These are phyloP conservation scores for Thelonectria blattea DNA, from an alignment of 2,329 filamentous ascomycete species.

Conservation along the genomic window DNA sequence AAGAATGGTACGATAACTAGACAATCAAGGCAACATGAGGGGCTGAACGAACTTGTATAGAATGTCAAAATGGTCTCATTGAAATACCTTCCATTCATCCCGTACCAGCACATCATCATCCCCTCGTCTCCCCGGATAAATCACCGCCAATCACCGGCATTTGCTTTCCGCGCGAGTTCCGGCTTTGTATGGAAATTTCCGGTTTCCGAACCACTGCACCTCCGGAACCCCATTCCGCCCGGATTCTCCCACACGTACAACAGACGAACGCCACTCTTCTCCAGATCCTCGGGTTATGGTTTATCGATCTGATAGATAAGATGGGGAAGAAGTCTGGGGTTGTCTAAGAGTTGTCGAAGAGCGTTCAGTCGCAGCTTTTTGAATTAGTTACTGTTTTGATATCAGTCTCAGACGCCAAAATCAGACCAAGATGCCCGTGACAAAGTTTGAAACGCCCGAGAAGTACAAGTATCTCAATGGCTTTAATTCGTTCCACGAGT, in stretches of 20 bases:
- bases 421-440: conserved; percentile 27
- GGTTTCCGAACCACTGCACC: conserved; percentile 13
- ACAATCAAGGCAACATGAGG: neutral
- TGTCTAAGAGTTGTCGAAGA: neutral
- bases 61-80: neutral
- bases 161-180: conserved; percentile 10
- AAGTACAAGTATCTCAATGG: conserved; percentile 79
- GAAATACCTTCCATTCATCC: conserved; percentile 3
- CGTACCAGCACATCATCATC: neutral
- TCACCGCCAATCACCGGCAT: conserved; percentile 14
- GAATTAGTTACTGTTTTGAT: too few relatives aligned
- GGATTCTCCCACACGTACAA: neutral
- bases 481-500: conserved; percentile 80
- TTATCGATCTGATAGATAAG: conserved; percentile 6
- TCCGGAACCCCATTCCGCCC: conserved; percentile 13
- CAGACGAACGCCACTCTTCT: neutral
- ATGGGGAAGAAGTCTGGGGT: conserved; percentile 4
- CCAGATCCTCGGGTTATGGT: neutral
- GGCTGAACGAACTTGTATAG: too few relatives aligned
- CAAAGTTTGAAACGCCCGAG: conserved; percentile 41
- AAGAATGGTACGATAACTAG: neutral
- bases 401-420: neutral
- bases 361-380: neutral
- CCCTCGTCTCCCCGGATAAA: neutral
- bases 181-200: conserved; percentile 12